These are phyloP conservation scores for Leccinum sublutescens DNA, from an alignment of 768 basidiomycete species.

Conservation along the genomic window DNA sequence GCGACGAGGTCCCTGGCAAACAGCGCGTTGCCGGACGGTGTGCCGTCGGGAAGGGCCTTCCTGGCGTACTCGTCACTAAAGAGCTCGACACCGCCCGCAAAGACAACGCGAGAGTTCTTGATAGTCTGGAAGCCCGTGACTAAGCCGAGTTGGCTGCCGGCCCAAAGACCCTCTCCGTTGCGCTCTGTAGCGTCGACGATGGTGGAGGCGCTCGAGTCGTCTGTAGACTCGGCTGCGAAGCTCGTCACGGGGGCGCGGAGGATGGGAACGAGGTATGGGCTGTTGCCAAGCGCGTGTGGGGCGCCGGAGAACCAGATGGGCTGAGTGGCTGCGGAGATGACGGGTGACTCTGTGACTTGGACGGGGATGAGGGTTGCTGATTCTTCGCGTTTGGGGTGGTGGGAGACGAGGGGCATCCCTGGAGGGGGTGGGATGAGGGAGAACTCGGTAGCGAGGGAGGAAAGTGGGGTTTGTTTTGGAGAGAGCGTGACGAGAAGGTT, in stretches of 20 bases:
- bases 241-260: conserved; percentile 73
- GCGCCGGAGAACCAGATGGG: conserved; percentile 79
- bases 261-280: conserved; percentile 81
- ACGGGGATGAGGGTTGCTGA: conserved; percentile 67
- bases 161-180: conserved; percentile 79
- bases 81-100: conserved; percentile 77
- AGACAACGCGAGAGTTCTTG: conserved; percentile 73
- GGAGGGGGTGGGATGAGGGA: conserved; percentile 86
- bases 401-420: conserved; percentile 78
- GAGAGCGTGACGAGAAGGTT: conserved; percentile 87
- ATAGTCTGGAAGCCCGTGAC: conserved; percentile 89
- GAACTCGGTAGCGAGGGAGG: conserved; percentile 87
- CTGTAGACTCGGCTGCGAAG: conserved; percentile 68
- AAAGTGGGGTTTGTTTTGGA: conserved; percentile 68
- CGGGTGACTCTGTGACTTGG: conserved; percentile 40
- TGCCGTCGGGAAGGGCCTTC: conserved; percentile 59
- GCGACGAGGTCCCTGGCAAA: conserved; percentile 73
- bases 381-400: conserved; percentile 76
- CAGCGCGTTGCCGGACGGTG: conserved; percentile 69
- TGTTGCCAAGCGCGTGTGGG: conserved; percentile 61
- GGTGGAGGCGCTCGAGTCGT: conserved; percentile 56
- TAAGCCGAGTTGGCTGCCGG: conserved; percentile 71
- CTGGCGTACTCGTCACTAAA: conserved; percentile 75
- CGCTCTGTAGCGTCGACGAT: conserved; percentile 70
- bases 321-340: conserved; percentile 47